Base-by-base conservation (phyloP, 805 yeast genomes). In the Spathaspora sp. region DNA sequence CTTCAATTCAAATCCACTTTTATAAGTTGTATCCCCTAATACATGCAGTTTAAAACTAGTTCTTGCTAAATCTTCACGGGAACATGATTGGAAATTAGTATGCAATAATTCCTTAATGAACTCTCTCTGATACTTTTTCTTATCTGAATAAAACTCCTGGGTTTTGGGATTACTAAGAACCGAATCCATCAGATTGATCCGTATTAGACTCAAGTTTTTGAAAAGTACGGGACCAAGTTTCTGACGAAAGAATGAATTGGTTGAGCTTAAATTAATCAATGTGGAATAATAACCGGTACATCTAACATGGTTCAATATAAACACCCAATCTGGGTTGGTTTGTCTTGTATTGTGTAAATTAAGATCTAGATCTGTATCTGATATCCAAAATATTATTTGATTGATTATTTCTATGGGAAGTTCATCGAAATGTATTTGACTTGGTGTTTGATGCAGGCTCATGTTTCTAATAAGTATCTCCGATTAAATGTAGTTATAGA, bases 111-210 rank as follows among this genome's bases (percentile, higher is more conserved):
- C 67, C 32, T 56, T 55, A 9, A 63, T 40, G 29, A 63, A 57
- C n/a, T 57, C 52, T 26, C 64, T 46, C 23, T 58, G 59, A 46
- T 55, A 56, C 9, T 35, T 48, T 45, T 51, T 55, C 29, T 47
- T 50, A 42, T 60, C 60, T 40, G 67, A 64, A 51, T 55, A 66
- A 14, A 48, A 39, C 39, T 60, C 59, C 54, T 57, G 57, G 3
- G 53, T 29, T 38, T 52, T 55, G 19, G 70, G 68, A 42, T 52
- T 51, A 1, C 59, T 55, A 42, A 68, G 50, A 7, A 66, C 49
- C 2, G 64, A 60, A 53, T 69, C 73, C 2, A 63, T 51, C 48
- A 63, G 66, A 49, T 65, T 67, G 19, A 50, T 42, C 20, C 73
- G 49, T 6, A 67, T 57, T 42, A 69, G 52, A 49, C 73, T 69